phyloP scores from a whole-genome alignment of 208 protist species.

The Trypanosomatidae sp. region DNA sequence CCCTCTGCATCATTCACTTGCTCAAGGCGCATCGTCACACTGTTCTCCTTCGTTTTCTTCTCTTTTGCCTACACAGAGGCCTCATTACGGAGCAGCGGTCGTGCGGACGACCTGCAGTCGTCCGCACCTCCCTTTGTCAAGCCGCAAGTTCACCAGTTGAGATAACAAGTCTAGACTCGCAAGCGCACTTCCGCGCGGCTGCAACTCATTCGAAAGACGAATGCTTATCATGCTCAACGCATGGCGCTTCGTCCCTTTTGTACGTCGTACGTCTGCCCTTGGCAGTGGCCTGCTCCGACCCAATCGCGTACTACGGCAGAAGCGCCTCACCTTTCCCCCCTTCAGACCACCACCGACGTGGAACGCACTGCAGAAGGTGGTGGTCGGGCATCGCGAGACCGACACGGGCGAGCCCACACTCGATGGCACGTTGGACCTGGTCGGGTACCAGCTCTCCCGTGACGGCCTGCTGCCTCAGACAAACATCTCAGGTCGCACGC shows the following conservation, averaged over 20 bases:
- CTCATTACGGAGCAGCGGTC: neutral
- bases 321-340: conserved; percentile 19
- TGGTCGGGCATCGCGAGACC: conserved; percentile 57
- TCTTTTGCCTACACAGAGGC: neutral
- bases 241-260: neutral
- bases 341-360: conserved; percentile 48
- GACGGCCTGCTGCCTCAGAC: conserved; percentile 73
- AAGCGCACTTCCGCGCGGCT: neutral
- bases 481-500: conserved; percentile 29
- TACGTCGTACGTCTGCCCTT: neutral
- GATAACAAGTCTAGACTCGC: neutral
- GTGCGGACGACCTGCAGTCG: neutral
- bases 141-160: neutral
- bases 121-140: neutral
- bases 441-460: conserved; percentile 86
- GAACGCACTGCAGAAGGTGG: conserved; percentile 74
- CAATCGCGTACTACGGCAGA: conserved; percentile 23
- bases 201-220: neutral
- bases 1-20: neutral
- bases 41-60: neutral
- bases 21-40: neutral
- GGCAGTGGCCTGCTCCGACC: conserved; percentile 19
- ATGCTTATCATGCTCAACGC: conserved; percentile 1
- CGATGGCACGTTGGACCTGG: conserved; percentile 78
- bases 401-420: conserved; percentile 70